Evolutionary conservation across 805 yeast genomes (phyloP).

Genomic region (Hanseniaspora thailandica): DNA sequence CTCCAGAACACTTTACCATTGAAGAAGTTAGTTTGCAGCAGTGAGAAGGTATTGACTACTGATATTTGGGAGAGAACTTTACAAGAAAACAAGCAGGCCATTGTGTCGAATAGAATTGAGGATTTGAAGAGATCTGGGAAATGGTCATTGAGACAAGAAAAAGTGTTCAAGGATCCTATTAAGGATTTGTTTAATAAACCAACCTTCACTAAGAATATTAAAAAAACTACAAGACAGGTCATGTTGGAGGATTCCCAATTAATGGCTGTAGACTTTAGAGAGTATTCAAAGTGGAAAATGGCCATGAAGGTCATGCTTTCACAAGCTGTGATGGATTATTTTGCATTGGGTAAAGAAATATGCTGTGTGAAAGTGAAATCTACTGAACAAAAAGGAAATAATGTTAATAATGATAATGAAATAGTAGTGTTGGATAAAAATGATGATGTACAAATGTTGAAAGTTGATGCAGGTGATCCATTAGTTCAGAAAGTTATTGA

Average conservation of each 20-base stretch:
- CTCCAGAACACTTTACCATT: constrained; percentile 80
- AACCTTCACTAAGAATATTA: constrained; percentile 20
- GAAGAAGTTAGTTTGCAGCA: constrained; percentile 64
- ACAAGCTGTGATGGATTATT: constrained; percentile 61
- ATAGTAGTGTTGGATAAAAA: constrained; percentile 13
- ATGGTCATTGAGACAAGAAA: constrained; percentile 87
- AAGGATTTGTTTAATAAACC: constrained; percentile 12
- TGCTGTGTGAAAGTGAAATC: constrained; percentile 40
- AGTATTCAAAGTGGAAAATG: constrained; percentile 54
- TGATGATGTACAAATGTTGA: constrained; percentile 12
- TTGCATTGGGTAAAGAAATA: constrained; percentile 56
- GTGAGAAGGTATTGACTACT: constrained; percentile 78
- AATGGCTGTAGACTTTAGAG: constrained; percentile 69
- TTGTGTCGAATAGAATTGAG: constrained; percentile 79
- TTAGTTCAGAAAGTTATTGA: not conserved
- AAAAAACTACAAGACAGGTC: constrained; percentile 58
- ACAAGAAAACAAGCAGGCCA: constrained; percentile 83
- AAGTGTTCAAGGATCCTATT: constrained; percentile 53
- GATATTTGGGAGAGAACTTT: constrained; percentile 75
- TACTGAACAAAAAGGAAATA: constrained; percentile 14
- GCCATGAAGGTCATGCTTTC: constrained; percentile 63
- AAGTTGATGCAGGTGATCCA: constrained; percentile 3
- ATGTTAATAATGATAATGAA: not conserved
- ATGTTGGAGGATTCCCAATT: constrained; percentile 69
- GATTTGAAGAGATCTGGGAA: constrained; percentile 75